Evolutionary conservation across 2,329 filamentous ascomycete species (phyloP).

Genomic region (Fusarium euwallaceae): DNA sequence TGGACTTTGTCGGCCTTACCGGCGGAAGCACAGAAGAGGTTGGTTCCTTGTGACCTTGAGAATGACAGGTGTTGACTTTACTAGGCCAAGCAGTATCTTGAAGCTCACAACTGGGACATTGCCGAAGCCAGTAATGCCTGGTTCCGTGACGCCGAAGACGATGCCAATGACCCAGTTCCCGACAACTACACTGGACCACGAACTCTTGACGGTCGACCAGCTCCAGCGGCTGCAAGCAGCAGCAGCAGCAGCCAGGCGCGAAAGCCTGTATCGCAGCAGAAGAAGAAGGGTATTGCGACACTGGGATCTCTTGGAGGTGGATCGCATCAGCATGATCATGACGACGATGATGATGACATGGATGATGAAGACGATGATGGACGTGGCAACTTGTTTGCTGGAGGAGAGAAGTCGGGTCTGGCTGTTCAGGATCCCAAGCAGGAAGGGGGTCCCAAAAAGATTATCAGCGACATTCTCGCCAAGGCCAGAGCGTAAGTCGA

Average conservation of each 20-base stretch:
- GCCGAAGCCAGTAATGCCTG: conserved; percentile 72
- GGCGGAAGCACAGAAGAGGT: conserved; percentile 48
- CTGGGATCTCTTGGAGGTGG: conserved; percentile 67
- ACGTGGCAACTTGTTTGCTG: conserved; percentile 80
- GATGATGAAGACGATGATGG: conserved; percentile 70
- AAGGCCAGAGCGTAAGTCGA: conserved; percentile 70
- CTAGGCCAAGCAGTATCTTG: conserved; percentile 77
- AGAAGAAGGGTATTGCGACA: conserved; percentile 73
- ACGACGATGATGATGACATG: conserved; percentile 72
- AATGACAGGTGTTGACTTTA: neutral
- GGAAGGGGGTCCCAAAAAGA: conserved; percentile 63
- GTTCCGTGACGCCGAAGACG: conserved; percentile 65
- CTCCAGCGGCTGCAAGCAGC: conserved; percentile 54
- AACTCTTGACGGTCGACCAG: conserved; percentile 73
- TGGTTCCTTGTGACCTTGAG: neutral
- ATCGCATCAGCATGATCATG: conserved; percentile 64
- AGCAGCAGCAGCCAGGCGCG: conserved; percentile 49
- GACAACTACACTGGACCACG: conserved; percentile 70
- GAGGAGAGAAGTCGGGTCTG: conserved; percentile 85
- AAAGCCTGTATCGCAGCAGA: conserved; percentile 57
- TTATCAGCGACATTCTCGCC: conserved; percentile 74
- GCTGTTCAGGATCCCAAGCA: conserved; percentile 74
- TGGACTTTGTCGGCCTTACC: conserved; percentile 47
- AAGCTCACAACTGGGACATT: conserved; percentile 75
- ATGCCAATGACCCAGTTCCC: conserved; percentile 58